phyloP scores from a whole-genome alignment of 495 filamentous ascomycete genomes.

The Penicillium odoratum region DNA sequence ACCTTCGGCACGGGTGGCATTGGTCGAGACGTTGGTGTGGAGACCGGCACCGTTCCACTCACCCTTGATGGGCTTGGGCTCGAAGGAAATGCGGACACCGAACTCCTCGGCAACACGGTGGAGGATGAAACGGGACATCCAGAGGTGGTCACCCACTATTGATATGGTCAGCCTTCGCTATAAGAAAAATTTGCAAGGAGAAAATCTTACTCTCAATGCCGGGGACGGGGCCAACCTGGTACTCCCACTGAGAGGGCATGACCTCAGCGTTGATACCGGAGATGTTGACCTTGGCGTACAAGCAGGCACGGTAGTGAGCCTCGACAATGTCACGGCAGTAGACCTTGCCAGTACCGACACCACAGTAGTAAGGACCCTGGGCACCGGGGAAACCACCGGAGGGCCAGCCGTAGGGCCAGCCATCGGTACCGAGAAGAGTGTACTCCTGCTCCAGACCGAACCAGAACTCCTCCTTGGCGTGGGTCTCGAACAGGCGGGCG shows the following conservation, averaged over 20 bases:
- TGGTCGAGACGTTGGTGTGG: slow-evolving; percentile 91
- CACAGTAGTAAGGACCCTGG: slow-evolving; percentile 99
- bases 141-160: slow-evolving; percentile 92
- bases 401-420: slow-evolving; percentile 93
- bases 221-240: slow-evolving; percentile 92
- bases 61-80: slow-evolving; percentile 97
- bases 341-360: slow-evolving; percentile 95
- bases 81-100: slow-evolving; percentile 92
- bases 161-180: slow-evolving; percentile 11
- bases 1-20: slow-evolving; percentile 82
- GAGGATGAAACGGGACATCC: slow-evolving; percentile 95
- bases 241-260: slow-evolving; percentile 98
- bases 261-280: slow-evolving; percentile 99
- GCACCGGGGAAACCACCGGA: slow-evolving; percentile 93
- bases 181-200: not conserved
- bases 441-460: slow-evolving; percentile 99
- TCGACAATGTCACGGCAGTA: slow-evolving; percentile 98
- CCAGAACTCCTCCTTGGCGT: slow-evolving; percentile 85
- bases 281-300: slow-evolving; percentile 89
- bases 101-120: slow-evolving; percentile 97
- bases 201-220: slow-evolving; percentile 74
- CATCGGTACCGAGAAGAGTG: slow-evolving; percentile 83
- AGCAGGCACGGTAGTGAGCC: slow-evolving; percentile 96
- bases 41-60: slow-evolving; percentile 99
- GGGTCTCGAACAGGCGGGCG: slow-evolving; percentile 81